A percentile compares a stretch with the other conserved stretches of the same genome.
These are phyloP conservation scores for Colletotrichum spaethianum DNA, from an alignment of 2,329 filamentous ascomycete species.

Conservation along the genomic window DNA sequence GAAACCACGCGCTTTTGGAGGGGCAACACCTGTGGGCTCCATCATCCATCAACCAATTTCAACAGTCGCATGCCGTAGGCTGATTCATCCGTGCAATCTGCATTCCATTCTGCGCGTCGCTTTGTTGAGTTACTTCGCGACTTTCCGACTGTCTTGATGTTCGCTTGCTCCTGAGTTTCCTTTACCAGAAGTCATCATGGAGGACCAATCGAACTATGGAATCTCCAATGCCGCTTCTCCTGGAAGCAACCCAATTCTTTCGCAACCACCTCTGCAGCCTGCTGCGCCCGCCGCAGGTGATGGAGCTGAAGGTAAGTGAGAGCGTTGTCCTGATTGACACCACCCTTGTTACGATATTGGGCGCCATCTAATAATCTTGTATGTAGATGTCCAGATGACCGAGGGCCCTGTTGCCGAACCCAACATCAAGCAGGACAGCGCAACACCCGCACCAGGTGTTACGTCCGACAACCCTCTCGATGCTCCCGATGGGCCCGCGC, in stretches of 20 bases:
- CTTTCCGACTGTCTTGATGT: slow-evolving; percentile 24
- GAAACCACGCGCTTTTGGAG: slow-evolving; percentile 34
- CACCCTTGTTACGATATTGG: slow-evolving; percentile 5
- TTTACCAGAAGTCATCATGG: slow-evolving; percentile 62
- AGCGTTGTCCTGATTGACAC: slow-evolving; percentile 42
- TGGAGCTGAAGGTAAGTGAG: slow-evolving; percentile 32
- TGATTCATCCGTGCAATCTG: slow-evolving; percentile 13
- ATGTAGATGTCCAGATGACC: slow-evolving; percentile 75
- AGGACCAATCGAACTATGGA: slow-evolving; percentile 70
- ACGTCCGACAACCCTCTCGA: slow-evolving; percentile 76
- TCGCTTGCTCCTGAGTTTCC: slow-evolving; percentile 39
- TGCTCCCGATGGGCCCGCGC: slow-evolving; percentile 75
- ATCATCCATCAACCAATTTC: slow-evolving; percentile 29
- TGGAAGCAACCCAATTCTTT: slow-evolving; percentile 68
- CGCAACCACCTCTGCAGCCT: slow-evolving; percentile 66
- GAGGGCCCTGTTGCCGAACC: slow-evolving; percentile 63
- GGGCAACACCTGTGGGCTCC: slow-evolving; percentile 23
- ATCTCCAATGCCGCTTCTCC: slow-evolving; percentile 72
- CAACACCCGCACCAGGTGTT: slow-evolving; percentile 69
- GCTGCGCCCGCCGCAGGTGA: slow-evolving; percentile 14
- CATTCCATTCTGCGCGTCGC: slow-evolving; percentile 35
- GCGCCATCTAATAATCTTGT: slow-evolving; percentile 12
- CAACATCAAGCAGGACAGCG: slow-evolving; percentile 72
- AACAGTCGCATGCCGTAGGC: slow-evolving; percentile 22
- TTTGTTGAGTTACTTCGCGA: slow-evolving; percentile 19